Percentiles rank a stretch among this genome's conserved stretches.
Conservation (phyloP, 148 eudicot species). For the Arbutus unedo region DNA sequence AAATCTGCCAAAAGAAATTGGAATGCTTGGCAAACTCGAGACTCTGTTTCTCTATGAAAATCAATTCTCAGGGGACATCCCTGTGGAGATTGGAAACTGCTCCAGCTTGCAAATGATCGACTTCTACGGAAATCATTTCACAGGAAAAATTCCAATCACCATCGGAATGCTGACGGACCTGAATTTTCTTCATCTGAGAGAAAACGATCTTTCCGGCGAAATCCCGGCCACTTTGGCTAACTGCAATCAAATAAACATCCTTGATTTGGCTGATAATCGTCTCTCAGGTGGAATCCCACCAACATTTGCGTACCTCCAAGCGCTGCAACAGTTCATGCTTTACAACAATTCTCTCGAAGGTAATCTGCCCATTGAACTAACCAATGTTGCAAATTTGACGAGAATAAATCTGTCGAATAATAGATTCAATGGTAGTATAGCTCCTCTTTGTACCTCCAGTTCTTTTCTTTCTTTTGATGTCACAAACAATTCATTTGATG, state of each 20-base stretch:
- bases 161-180: conserved; percentile 58
- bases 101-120: conserved; percentile 85
- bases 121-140: conserved; percentile 78
- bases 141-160: conserved; percentile 56
- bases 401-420: conserved; percentile 83
- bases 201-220: conserved; percentile 70
- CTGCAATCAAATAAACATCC: conserved; percentile 55
- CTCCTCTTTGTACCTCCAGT: conserved; percentile 69
- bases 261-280: conserved; percentile 84
- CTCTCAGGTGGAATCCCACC: conserved; percentile 75
- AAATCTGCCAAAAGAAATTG: conserved; percentile 68
- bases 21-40: conserved; percentile 54
- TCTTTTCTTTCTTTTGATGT: conserved; percentile 83
- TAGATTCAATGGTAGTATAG: conserved; percentile 69
- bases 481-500: conserved; percentile 70
- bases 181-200: conserved; percentile 68
- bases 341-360: conserved; percentile 89
- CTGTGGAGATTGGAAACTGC: conserved; percentile 86
- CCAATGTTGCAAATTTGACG: conserved; percentile 55
- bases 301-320: conserved; percentile 43
- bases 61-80: conserved; percentile 76
- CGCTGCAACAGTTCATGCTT: conserved; percentile 75
- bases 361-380: conserved; percentile 55
- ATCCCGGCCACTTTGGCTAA: conserved; percentile 72
- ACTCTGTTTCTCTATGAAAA: conserved; percentile 68